A percentile compares a stretch with the other conserved stretches of the same genome.
Conservation (phyloP, 371 early-diverging fungal species). For the Mortierella sp. region DNA sequence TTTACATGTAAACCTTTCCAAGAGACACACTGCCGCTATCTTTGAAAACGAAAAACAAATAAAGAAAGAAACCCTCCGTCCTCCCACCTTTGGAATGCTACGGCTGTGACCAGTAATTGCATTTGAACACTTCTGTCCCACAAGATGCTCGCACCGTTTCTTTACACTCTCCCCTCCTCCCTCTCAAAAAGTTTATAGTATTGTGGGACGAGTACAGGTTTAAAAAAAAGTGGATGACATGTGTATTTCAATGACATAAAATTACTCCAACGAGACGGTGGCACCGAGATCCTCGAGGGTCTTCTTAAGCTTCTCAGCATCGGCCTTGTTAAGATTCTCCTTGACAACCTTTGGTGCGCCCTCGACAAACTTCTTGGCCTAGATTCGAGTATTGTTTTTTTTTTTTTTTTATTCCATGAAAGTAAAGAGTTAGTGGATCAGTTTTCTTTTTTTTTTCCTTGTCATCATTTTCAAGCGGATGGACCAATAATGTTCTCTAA, state of each 20-base stretch:
- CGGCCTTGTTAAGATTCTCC: constrained; percentile 93
- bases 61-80: neutral
- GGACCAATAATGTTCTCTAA: too few relatives aligned
- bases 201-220: too few relatives aligned
- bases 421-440: too few relatives aligned
- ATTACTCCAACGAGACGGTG: constrained; percentile 91
- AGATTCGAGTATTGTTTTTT: constrained; percentile 1
- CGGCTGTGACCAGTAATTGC: too few relatives aligned
- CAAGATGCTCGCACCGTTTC: neutral
- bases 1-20: constrained; percentile 20
- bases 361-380: constrained; percentile 99
- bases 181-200: too few relatives aligned
- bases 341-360: constrained; percentile 95
- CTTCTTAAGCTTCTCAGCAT: constrained; percentile 97
- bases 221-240: neutral
- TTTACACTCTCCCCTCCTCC: too few relatives aligned
- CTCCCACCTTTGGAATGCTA: too few relatives aligned
- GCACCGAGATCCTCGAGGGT: constrained; percentile 94
- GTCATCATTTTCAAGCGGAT: too few relatives aligned
- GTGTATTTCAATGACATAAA: neutral
- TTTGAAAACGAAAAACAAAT: neutral
- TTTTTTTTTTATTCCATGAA: too few relatives aligned
- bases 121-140: too few relatives aligned
- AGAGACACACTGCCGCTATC: too few relatives aligned
- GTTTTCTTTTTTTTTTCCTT: too few relatives aligned